Evolutionary conservation across 306 rosid species (phyloP).

Genomic region (Trifolium subterraneum): DNA sequence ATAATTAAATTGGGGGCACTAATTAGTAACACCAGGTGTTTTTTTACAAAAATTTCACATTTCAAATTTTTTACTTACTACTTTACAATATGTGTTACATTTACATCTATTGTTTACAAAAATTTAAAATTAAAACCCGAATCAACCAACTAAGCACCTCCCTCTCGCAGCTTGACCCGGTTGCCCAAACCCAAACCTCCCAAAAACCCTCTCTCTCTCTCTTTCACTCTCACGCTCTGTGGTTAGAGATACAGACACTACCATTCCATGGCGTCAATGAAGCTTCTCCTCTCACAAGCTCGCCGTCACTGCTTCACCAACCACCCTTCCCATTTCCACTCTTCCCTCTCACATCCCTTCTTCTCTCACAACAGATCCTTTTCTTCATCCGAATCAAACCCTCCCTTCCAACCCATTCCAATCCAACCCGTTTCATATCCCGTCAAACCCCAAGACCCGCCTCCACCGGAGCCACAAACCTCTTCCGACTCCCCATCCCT

Average conservation of each 20-base stretch:
- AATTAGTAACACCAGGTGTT: too few relatives aligned
- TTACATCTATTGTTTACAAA: too few relatives aligned
- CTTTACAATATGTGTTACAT: too few relatives aligned
- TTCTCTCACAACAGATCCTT: conserved; percentile 52
- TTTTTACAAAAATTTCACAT: too few relatives aligned
- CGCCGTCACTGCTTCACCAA: conserved; percentile 69
- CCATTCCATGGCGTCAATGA: conserved; percentile 70
- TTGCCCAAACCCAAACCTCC: conserved; percentile 31
- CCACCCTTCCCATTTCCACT: conserved; percentile 39
- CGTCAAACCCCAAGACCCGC: conserved; percentile 57
- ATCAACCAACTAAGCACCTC: neutral
- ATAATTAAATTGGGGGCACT: too few relatives aligned
- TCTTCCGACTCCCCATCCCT: neutral
- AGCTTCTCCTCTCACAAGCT: conserved; percentile 70
- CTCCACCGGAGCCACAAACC: conserved; percentile 29
- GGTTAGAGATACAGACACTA: neutral
- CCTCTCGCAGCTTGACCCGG: neutral
- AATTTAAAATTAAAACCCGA: too few relatives aligned
- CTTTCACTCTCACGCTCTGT: neutral
- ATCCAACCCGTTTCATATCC: conserved; percentile 78
- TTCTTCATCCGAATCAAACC: conserved; percentile 51
- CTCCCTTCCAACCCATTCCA: conserved; percentile 47
- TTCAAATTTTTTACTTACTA: too few relatives aligned
- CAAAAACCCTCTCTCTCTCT: conserved; percentile 44
- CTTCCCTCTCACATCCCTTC: conserved; percentile 44